Evolutionary conservation across 176 grass and related monocot genomes (phyloP).

Genomic region (Carex myosuroides): DNA sequence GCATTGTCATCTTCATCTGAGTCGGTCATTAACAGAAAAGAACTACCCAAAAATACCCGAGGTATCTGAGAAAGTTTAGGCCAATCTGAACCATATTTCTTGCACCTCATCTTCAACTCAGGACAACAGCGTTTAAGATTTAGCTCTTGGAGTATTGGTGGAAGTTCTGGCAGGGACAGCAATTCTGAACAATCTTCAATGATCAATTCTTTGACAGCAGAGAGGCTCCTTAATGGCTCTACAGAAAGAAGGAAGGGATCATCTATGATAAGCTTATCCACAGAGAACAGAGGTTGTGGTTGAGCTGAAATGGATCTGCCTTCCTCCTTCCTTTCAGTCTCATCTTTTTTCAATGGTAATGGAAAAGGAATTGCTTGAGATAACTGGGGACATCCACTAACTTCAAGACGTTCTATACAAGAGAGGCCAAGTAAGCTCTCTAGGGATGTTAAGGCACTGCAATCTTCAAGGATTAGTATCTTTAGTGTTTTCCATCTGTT

Average conservation of each 20-base stretch:
- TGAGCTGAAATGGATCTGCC: background rate
- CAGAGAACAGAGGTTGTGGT: background rate
- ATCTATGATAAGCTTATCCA: background rate
- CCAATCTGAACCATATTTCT: no score
- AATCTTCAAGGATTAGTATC: no score
- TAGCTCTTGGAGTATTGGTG: background rate
- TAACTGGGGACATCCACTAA: background rate
- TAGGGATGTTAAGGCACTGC: background rate
- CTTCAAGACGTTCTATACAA: background rate
- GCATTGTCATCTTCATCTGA: background rate
- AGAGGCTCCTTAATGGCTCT: conserved; percentile 1
- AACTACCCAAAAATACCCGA: no score
- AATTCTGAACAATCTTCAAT: background rate
- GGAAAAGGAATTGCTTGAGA: background rate
- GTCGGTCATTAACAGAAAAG: no score
- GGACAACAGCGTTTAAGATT: no score
- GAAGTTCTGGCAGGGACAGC: background rate
- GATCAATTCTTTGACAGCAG: background rate
- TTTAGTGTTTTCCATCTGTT: background rate
- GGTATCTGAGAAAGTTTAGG: no score
- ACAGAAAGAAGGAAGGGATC: background rate
- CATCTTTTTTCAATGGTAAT: background rate
- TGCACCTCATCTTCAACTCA: no score
- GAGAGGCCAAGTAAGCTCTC: background rate
- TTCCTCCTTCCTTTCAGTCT: background rate